Conservation (phyloP, 2,329 filamentous ascomycete species). For the Penicillium sp. region DNA sequence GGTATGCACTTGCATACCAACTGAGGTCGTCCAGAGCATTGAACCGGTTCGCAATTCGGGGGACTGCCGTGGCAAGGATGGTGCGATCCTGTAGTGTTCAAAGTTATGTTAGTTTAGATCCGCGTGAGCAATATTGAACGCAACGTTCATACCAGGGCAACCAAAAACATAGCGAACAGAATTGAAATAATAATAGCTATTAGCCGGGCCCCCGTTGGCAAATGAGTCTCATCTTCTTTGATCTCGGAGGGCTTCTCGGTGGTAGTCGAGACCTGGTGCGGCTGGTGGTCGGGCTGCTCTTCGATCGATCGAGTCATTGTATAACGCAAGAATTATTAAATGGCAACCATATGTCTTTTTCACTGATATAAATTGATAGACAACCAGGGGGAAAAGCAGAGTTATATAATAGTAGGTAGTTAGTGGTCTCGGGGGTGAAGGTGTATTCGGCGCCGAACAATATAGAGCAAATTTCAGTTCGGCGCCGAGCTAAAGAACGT, state of each 20-base stretch:
- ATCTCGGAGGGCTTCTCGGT: conserved; percentile 1
- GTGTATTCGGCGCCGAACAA: neutral
- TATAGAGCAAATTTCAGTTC: neutral
- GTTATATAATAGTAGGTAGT: neutral
- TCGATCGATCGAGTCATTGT: neutral
- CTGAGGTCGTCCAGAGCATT: conserved; percentile 52
- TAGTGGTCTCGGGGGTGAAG: neutral
- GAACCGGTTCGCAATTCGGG: conserved; percentile 22
- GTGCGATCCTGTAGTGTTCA: conserved; percentile 43
- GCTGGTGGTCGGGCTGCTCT: neutral
- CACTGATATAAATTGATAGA: neutral
- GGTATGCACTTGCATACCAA: conserved; percentile 58
- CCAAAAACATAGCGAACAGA: conserved; percentile 7
- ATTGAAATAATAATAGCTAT: conserved; percentile 1
- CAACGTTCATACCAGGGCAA: neutral
- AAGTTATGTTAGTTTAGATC: conserved; percentile 31
- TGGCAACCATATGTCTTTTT: neutral
- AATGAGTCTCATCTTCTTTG: neutral
- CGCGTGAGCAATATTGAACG: neutral
- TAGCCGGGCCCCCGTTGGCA: neutral
- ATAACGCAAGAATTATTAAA: neutral
- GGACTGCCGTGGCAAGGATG: conserved; percentile 24
- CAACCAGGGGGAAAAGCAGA: neutral
- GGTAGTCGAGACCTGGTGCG: neutral
- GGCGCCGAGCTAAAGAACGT: neutral